Evolutionary conservation across 169 alveolate species (phyloP).

Genomic region (Plasmodium chabaudi): DNA sequence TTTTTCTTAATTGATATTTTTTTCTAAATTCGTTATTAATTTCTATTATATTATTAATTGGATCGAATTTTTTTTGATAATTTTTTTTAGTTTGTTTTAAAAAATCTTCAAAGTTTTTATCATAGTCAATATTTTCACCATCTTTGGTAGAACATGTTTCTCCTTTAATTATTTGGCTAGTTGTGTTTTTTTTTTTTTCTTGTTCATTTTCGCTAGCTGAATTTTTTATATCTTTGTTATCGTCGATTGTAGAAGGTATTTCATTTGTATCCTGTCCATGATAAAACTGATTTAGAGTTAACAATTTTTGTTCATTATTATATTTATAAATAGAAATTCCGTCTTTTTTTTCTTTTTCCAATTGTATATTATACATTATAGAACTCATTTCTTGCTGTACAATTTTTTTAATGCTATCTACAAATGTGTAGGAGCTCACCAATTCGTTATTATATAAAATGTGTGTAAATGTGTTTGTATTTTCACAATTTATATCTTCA

Average conservation of each 20-base stretch:
- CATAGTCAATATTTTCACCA: neutral
- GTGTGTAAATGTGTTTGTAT: slow-evolving; percentile 32
- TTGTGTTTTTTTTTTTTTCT: neutral
- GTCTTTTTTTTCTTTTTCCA: slow-evolving; percentile 14
- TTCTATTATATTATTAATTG: slow-evolving; percentile 9
- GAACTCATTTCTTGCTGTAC: slow-evolving; percentile 61
- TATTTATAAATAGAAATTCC: neutral
- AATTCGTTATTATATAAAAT: slow-evolving; percentile 33
- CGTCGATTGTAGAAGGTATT: neutral
- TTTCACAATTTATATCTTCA: slow-evolving; percentile 31
- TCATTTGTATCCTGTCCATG: too few species aligned
- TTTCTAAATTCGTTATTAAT: slow-evolving; percentile 30
- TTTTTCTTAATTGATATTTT: slow-evolving; percentile 71
- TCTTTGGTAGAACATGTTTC: neutral
- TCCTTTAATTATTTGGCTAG: neutral
- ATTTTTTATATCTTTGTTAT: neutral
- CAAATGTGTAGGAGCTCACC: slow-evolving; percentile 28
- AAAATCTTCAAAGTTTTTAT: neutral
- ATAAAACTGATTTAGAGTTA: too few species aligned
- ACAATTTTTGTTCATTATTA: neutral
- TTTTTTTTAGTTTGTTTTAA: slow-evolving; percentile 26
- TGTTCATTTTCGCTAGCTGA: neutral
- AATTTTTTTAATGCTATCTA: slow-evolving; percentile 16
- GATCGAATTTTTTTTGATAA: slow-evolving; percentile 80
- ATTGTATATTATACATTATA: slow-evolving; percentile 27